A percentile compares a stretch with the other conserved stretches of the same genome.
Conservation (phyloP, 805 yeast genomes). For the Saturnispora hagleri region DNA sequence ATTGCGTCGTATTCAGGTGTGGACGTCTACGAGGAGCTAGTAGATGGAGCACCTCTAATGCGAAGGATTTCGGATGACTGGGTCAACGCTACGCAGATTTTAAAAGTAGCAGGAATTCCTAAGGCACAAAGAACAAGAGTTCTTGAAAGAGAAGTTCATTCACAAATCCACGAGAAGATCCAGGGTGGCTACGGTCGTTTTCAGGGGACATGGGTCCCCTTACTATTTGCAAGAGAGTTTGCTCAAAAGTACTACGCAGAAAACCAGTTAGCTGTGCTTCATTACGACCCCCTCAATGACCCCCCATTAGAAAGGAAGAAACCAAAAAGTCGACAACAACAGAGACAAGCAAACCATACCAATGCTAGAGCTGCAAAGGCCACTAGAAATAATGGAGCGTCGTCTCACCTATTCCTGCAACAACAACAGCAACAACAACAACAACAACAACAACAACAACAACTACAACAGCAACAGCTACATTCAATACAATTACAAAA, state of each 20-base stretch:
- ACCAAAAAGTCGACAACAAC: slow-evolving; percentile 19
- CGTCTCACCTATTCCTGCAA: background rate
- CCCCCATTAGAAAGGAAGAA: slow-evolving; percentile 9
- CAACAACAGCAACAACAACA: slow-evolving; percentile 9
- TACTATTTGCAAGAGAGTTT: slow-evolving; percentile 51
- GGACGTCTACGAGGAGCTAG: slow-evolving; percentile 53
- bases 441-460: slow-evolving; percentile 12
- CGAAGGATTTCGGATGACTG: slow-evolving; percentile 85
- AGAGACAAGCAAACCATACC: slow-evolving; percentile 22
- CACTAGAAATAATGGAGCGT: background rate
- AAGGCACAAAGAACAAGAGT: slow-evolving; percentile 73
- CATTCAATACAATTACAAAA: slow-evolving; percentile 1
- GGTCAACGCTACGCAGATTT: slow-evolving; percentile 82
- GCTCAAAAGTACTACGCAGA: slow-evolving; percentile 44
- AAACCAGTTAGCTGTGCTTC: slow-evolving; percentile 43
- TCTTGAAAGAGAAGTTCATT: slow-evolving; percentile 65
- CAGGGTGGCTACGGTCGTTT: slow-evolving; percentile 83
- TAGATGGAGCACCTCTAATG: slow-evolving; percentile 74
- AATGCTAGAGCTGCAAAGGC: background rate
- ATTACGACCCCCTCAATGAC: slow-evolving; percentile 41
- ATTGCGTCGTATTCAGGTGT: slow-evolving; percentile 41
- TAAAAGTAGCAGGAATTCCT: slow-evolving; percentile 69
- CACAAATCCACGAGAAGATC: slow-evolving; percentile 58
- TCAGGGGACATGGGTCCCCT: slow-evolving; percentile 83
- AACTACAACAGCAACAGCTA: slow-evolving; percentile 1